Base-by-base conservation (phyloP, 1,284 basidiomycete genomes). In the Pseudozyma sp. region DNA sequence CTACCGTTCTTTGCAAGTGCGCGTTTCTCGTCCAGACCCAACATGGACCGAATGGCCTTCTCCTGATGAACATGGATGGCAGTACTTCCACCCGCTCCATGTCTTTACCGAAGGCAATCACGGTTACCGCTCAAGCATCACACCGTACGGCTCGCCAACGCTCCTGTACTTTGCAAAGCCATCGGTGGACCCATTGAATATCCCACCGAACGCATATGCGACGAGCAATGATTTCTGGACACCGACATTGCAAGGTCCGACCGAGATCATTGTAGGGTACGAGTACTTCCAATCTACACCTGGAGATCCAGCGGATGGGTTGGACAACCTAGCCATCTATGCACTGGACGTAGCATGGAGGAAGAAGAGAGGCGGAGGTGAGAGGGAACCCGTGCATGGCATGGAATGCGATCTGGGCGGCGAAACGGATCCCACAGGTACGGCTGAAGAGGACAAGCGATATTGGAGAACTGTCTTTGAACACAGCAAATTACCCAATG, bases 1-100 rank as follows among this genome's bases (percentile, higher is more conserved):
- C 31, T 80, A 65, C 54, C 71, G 78, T 3, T 54, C 52, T 40
- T 59, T 83, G 5, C 62, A 78, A 45, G 59, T 83, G 19, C 76
- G 77, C 5, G 79, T 83, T 19, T 77, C 76, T 11, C 66, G 79
- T 11, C 79, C 81, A 0, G 58, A 75, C 16, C 44, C 65, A 0
- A 39, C 18, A 14, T 81, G 78, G 79, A 63, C 58, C 4, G 70
- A 70, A 39, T 78, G 74, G 68, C 63, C 59, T 38, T 21, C 31
- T 14, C 76, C 80, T 5, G 69, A 78, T 40, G 66, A 61, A 21
- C 18, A 40, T 6, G 80, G 78, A 4, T 81, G 80, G 80, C 56
- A 67, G 53, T 83, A 79, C 57, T 80, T 67, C 54, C 70, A 81
- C n/a, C 81, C 81, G 1, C 57, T 78, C 19, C 74, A 78, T 31